Evolutionary conservation across 345 rosid species (phyloP).

Genomic region (Erysimum cheiranthoides): DNA sequence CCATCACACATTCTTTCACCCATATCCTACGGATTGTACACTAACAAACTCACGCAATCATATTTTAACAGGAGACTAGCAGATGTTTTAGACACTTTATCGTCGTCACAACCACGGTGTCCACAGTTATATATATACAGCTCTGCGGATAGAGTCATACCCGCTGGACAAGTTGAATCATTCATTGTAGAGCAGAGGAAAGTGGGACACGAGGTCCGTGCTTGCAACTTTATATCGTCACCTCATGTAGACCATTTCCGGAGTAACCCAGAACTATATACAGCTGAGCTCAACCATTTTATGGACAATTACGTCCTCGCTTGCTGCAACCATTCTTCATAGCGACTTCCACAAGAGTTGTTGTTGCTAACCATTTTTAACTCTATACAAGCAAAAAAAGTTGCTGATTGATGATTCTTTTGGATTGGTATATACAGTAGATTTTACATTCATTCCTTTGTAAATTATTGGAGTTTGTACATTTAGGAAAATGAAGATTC

Average conservation of each 20-base stretch:
- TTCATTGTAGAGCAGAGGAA: slow-evolving; percentile 81
- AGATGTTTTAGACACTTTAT: slow-evolving; percentile 65
- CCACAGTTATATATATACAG: slow-evolving; percentile 97
- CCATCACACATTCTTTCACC: neutral
- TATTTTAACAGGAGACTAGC: slow-evolving; percentile 73
- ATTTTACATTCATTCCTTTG: slow-evolving; percentile 33
- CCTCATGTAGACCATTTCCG: slow-evolving; percentile 99
- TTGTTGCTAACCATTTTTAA: slow-evolving; percentile 28
- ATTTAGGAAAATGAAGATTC: slow-evolving; percentile 30
- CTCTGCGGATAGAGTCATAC: slow-evolving; percentile 94
- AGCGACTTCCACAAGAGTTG: slow-evolving; percentile 32
- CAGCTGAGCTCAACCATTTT: slow-evolving; percentile 77
- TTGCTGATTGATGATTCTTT: slow-evolving; percentile 42
- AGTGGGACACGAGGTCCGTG: slow-evolving; percentile 79
- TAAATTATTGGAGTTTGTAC: slow-evolving; percentile 41
- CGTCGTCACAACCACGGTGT: slow-evolving; percentile 82
- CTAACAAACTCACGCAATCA: neutral
- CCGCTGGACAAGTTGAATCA: slow-evolving; percentile 76
- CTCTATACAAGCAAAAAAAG: neutral
- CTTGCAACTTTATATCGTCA: slow-evolving; percentile 92
- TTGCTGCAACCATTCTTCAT: slow-evolving; percentile 53
- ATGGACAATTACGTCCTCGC: slow-evolving; percentile 73
- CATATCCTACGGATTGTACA: neutral
- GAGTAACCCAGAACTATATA: slow-evolving; percentile 83
- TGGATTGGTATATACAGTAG: slow-evolving; percentile 7